Base-by-base conservation (phyloP, 805 yeast species). In the Cyberlindnera samutprakarnensis region DNA sequence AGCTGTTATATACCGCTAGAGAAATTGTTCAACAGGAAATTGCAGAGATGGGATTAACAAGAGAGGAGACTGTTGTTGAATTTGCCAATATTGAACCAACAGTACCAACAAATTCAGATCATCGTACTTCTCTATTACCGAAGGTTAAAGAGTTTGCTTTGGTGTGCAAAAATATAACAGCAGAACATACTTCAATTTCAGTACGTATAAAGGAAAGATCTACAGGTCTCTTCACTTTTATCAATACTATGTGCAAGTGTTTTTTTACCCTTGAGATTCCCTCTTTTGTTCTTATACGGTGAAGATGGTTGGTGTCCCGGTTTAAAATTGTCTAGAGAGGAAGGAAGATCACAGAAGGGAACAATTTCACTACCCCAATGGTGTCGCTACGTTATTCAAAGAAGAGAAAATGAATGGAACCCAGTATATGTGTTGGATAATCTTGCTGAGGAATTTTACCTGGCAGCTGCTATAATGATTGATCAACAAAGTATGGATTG, bases 261-360 rank as follows among this genome's bases (percentile, higher is more conserved):
- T 26, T 26, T 14, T n/a, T 14, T 26, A 6, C 28, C 28, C 14
- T 26, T 26, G 21, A 16, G 28, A 13, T 16, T 26, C 14, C 28
- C 28, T 11, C 14, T 26, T 10, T 10, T 26, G 13, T 26, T 26
- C 9, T 12, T 17, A 12, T 10, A 16, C 21, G 13, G 21, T 10
- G 28, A 15, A 14, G 15, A 16, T 15, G 27, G 27, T 8, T 25
- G 27, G 27, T 25, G 17, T 8, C 27, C 27, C 8, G 12, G 14
- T 6, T 6, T 13, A 18, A 13, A 13, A 14, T 14, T 25, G 15
- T 16, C 18, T 14, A 11, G 7, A 8, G 27, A 8, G 7, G 27
- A 12, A 7, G n/a, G 25, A n/a, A 23, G 25, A 14, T 23, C 25
- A 7, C 25, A n/a, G 8, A 12, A 8, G 10, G 25, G 25, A 8